phyloP scores from a whole-genome alignment of 805 yeast genomes.

The Jamesozyma gamospora region DNA sequence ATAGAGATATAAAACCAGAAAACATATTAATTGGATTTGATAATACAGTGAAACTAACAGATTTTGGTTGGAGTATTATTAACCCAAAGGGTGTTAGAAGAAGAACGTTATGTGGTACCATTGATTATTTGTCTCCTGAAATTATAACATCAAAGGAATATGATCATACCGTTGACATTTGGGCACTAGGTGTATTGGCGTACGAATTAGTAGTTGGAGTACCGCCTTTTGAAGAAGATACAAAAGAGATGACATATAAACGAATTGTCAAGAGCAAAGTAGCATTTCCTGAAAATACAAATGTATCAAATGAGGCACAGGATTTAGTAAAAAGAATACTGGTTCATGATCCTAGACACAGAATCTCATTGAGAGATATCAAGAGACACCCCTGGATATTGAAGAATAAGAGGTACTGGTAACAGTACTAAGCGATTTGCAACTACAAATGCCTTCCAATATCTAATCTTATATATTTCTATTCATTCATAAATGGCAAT shows the following conservation, averaged over 20 bases:
- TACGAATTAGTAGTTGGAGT: slow-evolving; percentile 80
- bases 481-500: no score
- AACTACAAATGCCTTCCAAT: no score
- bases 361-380: slow-evolving; percentile 54
- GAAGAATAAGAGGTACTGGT: slow-evolving; percentile 57
- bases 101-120: slow-evolving; percentile 85
- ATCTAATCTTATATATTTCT: no score
- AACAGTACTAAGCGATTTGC: no score
- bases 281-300: slow-evolving; percentile 48
- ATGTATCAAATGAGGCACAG: slow-evolving; percentile 60
- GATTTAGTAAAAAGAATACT: slow-evolving; percentile 59
- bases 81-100: slow-evolving; percentile 51
- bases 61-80: slow-evolving; percentile 89
- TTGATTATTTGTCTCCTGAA: slow-evolving; percentile 93
- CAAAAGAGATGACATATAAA: slow-evolving; percentile 67
- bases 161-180: slow-evolving; percentile 69
- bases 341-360: slow-evolving; percentile 55
- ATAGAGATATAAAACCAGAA: slow-evolving; percentile 91
- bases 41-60: slow-evolving; percentile 74
- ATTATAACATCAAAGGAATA: slow-evolving; percentile 79
- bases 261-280: slow-evolving; percentile 73
- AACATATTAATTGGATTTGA: slow-evolving; percentile 71
- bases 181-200: slow-evolving; percentile 86
- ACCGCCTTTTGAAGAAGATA: slow-evolving; percentile 86
- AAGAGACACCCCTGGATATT: slow-evolving; percentile 76